Evolutionary conservation across 2,329 filamentous ascomycete species (phyloP).

Genomic region (Lasiodiplodia gonubiensis): DNA sequence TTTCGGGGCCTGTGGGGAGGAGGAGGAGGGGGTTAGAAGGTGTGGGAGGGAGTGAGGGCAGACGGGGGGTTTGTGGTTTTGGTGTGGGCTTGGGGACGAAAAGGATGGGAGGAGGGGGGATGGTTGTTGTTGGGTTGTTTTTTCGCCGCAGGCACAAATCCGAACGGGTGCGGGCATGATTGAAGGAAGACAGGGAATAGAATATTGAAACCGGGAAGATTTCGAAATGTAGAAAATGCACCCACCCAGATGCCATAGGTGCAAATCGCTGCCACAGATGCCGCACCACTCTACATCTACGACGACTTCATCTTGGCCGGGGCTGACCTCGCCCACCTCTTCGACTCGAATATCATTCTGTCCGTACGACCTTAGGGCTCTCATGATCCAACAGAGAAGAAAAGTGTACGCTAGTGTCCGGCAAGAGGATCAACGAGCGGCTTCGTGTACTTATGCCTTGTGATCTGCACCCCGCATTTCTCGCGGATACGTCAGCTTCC

Average conservation of each 20-base stretch:
- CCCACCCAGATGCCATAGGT: conserved; percentile 39
- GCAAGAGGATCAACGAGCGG: background rate
- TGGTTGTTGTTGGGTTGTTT: background rate
- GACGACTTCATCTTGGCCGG: conserved; percentile 37
- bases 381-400: conserved; percentile 34
- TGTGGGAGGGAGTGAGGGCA: background rate
- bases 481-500: background rate
- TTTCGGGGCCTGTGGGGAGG: conserved; percentile 32
- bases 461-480: background rate
- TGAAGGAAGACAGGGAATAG: background rate
- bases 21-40: background rate
- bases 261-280: conserved; percentile 41
- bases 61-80: background rate
- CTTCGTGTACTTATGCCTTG: background rate
- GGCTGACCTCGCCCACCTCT: conserved; percentile 35
- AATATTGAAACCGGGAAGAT: background rate
- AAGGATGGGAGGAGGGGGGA: background rate
- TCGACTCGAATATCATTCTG: conserved; percentile 37
- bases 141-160: too few species aligned
- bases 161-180: background rate
- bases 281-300: conserved; percentile 41
- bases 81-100: background rate
- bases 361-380: conserved; percentile 41
- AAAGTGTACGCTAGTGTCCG: background rate
- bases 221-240: background rate